phyloP scores from a whole-genome alignment of 176 grass and related monocot species.

The Microstegium vimineum region DNA sequence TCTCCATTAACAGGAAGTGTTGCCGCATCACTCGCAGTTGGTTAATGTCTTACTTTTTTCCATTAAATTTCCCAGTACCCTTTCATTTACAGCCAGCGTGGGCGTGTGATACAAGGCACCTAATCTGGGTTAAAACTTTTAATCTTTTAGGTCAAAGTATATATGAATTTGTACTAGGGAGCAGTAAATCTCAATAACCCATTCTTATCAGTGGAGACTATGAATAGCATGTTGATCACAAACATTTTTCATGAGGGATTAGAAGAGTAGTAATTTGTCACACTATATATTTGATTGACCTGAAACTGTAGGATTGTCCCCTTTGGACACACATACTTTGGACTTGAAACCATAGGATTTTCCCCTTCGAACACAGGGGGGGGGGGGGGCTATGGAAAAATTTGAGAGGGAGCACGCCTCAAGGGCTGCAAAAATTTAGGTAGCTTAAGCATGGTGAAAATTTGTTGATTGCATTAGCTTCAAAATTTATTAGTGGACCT shows the following conservation, averaged over 20 bases:
- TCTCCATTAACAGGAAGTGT: not conserved
- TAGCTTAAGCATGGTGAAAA: not conserved
- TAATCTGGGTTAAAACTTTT: not conserved
- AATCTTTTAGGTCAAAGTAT: not conserved
- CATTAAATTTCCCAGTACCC: not conserved
- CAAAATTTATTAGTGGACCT: not conserved
- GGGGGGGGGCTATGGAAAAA: not conserved
- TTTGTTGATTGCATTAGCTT: not conserved
- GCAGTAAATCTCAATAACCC: not conserved
- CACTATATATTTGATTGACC: not conserved
- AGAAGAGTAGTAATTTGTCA: not conserved
- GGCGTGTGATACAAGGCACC: not conserved
- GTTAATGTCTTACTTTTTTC: not conserved
- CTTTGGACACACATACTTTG: not conserved
- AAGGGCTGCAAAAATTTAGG: not conserved
- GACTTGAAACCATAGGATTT: not conserved
- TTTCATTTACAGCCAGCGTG: not conserved
- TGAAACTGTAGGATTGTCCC: not conserved
- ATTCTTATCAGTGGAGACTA: not conserved
- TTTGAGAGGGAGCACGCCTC: not conserved
- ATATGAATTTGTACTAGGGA: not conserved
- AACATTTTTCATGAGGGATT: not conserved
- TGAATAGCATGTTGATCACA: not conserved
- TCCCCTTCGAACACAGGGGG: not conserved
- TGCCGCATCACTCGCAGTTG: not conserved